Evolutionary conservation across 2,329 filamentous ascomycete genomes (phyloP).

Genomic region (Claviceps maximensis): DNA sequence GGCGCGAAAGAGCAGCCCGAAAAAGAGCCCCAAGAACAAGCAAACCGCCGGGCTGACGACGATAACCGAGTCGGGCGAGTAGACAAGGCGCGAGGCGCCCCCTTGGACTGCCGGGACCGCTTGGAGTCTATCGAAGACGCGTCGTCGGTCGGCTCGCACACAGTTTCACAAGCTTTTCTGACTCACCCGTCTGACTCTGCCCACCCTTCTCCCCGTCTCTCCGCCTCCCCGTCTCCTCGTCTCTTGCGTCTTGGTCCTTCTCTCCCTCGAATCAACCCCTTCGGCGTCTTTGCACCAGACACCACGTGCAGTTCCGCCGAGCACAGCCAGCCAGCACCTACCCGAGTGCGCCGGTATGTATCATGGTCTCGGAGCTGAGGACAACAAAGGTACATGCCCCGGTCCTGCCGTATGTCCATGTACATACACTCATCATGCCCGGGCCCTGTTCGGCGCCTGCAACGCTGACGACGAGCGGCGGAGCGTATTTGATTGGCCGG

Average conservation of each 20-base stretch:
- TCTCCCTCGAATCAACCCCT: background rate
- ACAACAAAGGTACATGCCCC: too few species aligned
- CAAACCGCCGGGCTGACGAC: slow-evolving; percentile 34
- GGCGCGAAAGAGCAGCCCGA: slow-evolving; percentile 26
- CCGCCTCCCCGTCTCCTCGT: background rate
- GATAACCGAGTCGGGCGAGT: slow-evolving; percentile 33
- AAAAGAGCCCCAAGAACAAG: slow-evolving; percentile 38
- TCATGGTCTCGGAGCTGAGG: background rate
- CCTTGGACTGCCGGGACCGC: background rate
- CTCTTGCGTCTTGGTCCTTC: background rate
- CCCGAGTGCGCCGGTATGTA: background rate
- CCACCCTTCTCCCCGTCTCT: background rate
- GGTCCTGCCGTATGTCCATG: too few species aligned
- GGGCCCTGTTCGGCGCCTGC: background rate
- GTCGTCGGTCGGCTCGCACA: background rate
- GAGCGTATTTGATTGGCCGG: background rate
- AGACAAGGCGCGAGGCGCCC: background rate
- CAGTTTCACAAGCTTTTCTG: slow-evolving; percentile 2
- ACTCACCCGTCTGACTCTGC: background rate
- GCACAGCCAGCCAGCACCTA: background rate
- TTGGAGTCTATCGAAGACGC: too few species aligned
- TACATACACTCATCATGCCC: background rate
- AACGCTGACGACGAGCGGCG: background rate
- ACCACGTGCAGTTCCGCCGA: background rate
- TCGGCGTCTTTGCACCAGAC: background rate